Evolutionary conservation across 345 rosid species (phyloP).

Genomic region (Nasturtium officinale): DNA sequence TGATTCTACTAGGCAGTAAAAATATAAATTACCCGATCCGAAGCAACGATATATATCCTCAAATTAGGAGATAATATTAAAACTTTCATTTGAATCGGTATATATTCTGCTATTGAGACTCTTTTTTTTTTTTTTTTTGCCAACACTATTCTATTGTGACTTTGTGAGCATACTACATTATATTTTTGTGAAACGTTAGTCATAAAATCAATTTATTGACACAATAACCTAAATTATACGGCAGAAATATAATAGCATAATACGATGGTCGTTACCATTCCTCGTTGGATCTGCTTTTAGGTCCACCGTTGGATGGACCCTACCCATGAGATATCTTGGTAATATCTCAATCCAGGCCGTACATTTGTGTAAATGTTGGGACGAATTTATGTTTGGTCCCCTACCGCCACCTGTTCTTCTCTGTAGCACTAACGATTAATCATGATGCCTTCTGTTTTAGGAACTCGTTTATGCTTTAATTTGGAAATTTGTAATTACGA

Average conservation of each 20-base stretch:
- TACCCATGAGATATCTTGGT: slow-evolving; percentile 24
- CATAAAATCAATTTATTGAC: not conserved
- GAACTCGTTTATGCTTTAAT: slow-evolving; percentile 14
- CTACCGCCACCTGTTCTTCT: slow-evolving; percentile 37
- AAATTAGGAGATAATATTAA: not conserved
- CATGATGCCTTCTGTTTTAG: slow-evolving; percentile 23
- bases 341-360: slow-evolving; percentile 21
- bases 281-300: slow-evolving; percentile 19
- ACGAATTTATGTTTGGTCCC: slow-evolving; percentile 30
- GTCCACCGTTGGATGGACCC: slow-evolving; percentile 23
- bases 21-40: no score
- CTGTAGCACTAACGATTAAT: slow-evolving; percentile 26
- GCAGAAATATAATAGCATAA: not conserved
- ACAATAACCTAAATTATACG: not conserved
- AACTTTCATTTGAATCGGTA: not conserved
- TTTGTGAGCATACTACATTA: not conserved
- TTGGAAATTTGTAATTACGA: not conserved
- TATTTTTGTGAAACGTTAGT: not conserved
- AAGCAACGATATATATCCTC: no score
- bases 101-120: not conserved
- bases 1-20: no score
- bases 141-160: not conserved
- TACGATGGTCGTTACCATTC: not conserved
- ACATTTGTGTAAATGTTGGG: not conserved
- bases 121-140: no score